phyloP scores from a whole-genome alignment of 768 basidiomycete genomes.

The Infundibulicybe gibba region DNA sequence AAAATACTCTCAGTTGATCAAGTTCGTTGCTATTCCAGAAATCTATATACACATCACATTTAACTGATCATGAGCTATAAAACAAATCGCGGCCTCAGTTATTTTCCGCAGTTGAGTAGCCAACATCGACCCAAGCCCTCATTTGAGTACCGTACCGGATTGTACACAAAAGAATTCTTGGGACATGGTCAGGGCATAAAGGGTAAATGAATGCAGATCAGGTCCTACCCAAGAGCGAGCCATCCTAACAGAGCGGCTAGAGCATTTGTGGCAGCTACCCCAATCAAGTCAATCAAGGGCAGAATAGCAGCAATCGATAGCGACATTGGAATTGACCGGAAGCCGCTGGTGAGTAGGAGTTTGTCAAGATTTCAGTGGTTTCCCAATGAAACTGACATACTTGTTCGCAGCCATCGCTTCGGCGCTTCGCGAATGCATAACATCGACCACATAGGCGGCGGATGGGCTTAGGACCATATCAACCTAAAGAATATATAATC shows the following conservation, averaged over 20 bases:
- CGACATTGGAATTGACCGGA: slow-evolving; percentile 30
- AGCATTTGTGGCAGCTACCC: slow-evolving; percentile 37
- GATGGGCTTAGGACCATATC: slow-evolving; percentile 1
- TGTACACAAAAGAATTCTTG: slow-evolving; percentile 8
- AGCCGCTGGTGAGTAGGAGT: slow-evolving; percentile 14
- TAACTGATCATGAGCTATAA: no score
- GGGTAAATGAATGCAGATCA: background rate
- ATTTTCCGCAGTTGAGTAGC: slow-evolving; percentile 6
- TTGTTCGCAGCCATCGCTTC: background rate
- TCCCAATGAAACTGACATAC: background rate
- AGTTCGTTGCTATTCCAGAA: no score
- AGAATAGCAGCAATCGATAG: slow-evolving; percentile 30
- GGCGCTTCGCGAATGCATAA: slow-evolving; percentile 1
- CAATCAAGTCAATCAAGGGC: slow-evolving; percentile 40
- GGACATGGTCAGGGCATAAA: background rate
- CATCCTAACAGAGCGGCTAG: slow-evolving; percentile 34
- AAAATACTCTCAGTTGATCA: no score
- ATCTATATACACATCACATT: no score
- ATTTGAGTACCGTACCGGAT: slow-evolving; percentile 8
- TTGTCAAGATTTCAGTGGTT: background rate
- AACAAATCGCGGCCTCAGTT: background rate
- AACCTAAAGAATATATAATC: slow-evolving; percentile 45
- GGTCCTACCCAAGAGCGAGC: slow-evolving; percentile 41
- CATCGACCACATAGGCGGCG: slow-evolving; percentile 3
- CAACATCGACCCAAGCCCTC: slow-evolving; percentile 9